Evolutionary conservation across 805 yeast species (phyloP), one percentile per base, ranked within the genome.

Genomic region (Saturnispora dispora): DNA sequence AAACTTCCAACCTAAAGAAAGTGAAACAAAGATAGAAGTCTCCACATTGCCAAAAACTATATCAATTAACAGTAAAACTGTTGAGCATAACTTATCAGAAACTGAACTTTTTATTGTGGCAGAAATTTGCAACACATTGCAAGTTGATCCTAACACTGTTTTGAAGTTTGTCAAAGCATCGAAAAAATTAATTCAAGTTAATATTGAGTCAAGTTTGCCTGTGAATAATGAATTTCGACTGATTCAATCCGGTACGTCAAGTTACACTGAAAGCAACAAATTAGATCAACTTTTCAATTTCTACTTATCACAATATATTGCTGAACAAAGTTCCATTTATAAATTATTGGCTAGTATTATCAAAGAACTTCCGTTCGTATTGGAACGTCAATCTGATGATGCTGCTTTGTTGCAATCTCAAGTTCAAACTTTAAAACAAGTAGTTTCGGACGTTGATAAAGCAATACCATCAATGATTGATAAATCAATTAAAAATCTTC

Each of bases 401-500:
- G 15, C 30, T 11, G 13, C 32, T 13, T 15, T 48, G 5, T 40
- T 18, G 8, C 17, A 27, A 42, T 42, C 45, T n/a, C 50, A 47
- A 28, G 22, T 20, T 37, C 27, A 20, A 18, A 11, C n/a, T n/a
- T 15, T 47, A 4, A 39, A 18, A 47, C 17, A 15, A 11, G 41
- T 47, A 5, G 28, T 47, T 13, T 17, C 23, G 1, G 18, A 40
- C 22, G 32, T 47, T n/a, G 25, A 47, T n/a, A 17, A 30, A 30
- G 13, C 32, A 11, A 37, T 37, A 11, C 45, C 52, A 27, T 17
- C 23, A 8, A 58, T 73, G 40, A 68, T 76, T 22, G 57, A 62
- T 18, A 53, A 59, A 0, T 70, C 71, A 50, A 57, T 65, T 17
- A 50, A 55, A 8, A 44, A 52, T 37, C 40, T 65, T 10, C 17